Evolutionary conservation across 2,329 filamentous ascomycete genomes (phyloP).

Genomic region (Arachnomyces sp.): DNA sequence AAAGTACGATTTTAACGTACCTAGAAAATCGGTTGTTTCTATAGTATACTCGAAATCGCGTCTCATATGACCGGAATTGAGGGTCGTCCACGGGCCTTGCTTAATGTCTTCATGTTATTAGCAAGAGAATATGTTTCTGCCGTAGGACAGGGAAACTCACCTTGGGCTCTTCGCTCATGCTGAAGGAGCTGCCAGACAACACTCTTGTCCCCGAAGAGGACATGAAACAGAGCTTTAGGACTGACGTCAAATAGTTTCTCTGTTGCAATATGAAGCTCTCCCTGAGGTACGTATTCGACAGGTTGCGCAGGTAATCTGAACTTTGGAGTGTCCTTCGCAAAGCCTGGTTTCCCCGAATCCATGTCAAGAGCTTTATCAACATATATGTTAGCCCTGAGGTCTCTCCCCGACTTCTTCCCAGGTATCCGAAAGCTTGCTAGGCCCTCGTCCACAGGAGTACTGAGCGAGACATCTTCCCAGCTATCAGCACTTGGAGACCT

Average conservation of each 20-base stretch:
- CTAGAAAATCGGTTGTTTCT: constrained; percentile 58
- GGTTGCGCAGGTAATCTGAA: constrained; percentile 76
- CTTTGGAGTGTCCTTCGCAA: constrained; percentile 52
- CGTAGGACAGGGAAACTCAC: constrained; percentile 23
- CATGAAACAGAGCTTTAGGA: constrained; percentile 89
- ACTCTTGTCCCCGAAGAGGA: constrained; percentile 93
- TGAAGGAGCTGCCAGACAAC: constrained; percentile 89
- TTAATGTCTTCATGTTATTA: constrained; percentile 53
- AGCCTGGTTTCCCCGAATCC: constrained; percentile 27
- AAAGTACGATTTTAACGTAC: constrained; percentile 31
- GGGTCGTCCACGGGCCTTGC: constrained; percentile 74
- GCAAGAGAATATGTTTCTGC: constrained; percentile 3
- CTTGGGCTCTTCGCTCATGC: constrained; percentile 67
- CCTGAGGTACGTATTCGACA: constrained; percentile 75
- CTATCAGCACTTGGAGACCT: constrained; percentile 73
- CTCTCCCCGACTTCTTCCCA: constrained; percentile 35
- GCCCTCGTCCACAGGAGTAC: constrained; percentile 54
- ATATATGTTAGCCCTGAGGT: constrained; percentile 51
- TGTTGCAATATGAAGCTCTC: constrained; percentile 66
- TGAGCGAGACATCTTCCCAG: constrained; percentile 73
- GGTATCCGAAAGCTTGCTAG: constrained; percentile 33
- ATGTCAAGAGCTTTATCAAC: constrained; percentile 56
- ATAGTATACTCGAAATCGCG: constrained; percentile 77
- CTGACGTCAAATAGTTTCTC: constrained; percentile 84
- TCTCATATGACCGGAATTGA: constrained; percentile 63